A percentile compares a stretch with the other conserved stretches of the same genome.
Conservation (phyloP, 441 rosid genomes). For the Flueggea neowawraea region DNA sequence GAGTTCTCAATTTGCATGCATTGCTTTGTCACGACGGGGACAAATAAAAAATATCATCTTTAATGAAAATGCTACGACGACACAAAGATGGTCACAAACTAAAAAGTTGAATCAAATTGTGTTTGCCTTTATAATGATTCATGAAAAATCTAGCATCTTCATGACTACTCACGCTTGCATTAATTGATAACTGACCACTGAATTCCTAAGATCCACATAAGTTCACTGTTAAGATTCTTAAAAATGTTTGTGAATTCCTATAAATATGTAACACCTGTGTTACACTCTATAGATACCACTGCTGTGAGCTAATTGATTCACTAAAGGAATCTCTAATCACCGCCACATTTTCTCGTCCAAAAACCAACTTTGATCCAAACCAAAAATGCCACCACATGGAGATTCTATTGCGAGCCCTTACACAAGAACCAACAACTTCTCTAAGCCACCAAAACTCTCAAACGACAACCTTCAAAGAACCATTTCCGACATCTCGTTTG, state of each 20-base stretch:
- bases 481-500: constrained; percentile 57
- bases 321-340: too few relatives aligned
- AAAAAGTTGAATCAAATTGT: constrained; percentile 10
- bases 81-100: constrained; percentile 1
- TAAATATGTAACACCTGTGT: constrained; percentile 20
- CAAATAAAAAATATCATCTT: too few relatives aligned
- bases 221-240: constrained; percentile 7
- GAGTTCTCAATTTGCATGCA: too few relatives aligned
- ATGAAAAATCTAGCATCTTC: constrained; percentile 34
- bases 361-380: too few relatives aligned
- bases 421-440: constrained; percentile 26
- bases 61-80: too few relatives aligned
- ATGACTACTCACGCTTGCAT: constrained; percentile 23
- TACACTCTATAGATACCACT: neutral
- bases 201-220: constrained; percentile 34
- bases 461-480: constrained; percentile 57
- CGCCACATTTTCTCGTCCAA: too few relatives aligned
- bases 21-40: too few relatives aligned
- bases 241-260: constrained; percentile 14
- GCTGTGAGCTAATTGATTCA: neutral
- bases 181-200: constrained; percentile 29
- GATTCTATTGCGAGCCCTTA: constrained; percentile 30
- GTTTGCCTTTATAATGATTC: constrained; percentile 18
- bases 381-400: constrained; percentile 76
- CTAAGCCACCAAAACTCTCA: constrained; percentile 58